Conservation (phyloP, 345 rosid species). For the Mangifera indica region DNA sequence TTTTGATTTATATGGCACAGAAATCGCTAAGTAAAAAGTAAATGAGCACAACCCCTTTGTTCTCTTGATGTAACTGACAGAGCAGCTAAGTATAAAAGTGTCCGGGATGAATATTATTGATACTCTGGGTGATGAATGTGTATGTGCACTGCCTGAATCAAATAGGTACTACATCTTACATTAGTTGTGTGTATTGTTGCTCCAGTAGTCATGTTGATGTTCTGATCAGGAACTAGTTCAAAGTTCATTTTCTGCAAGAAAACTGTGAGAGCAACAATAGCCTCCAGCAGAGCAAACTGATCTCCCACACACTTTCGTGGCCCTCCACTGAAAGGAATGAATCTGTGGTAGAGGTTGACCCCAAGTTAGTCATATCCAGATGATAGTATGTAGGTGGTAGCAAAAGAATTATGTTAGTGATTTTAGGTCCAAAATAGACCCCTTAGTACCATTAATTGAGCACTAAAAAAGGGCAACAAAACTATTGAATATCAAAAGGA, state of each 20-base stretch:
- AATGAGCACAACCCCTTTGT: background rate
- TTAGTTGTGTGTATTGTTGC: conserved; percentile 92
- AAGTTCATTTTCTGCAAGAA: conserved; percentile 72
- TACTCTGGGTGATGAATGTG: background rate
- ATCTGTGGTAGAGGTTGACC: conserved; percentile 38
- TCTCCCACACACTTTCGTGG: conserved; percentile 96
- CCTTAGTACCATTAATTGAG: background rate
- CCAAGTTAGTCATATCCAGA: conserved; percentile 7
- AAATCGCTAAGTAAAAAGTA: background rate
- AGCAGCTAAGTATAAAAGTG: background rate
- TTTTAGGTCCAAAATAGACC: background rate
- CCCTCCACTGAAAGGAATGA: conserved; percentile 94
- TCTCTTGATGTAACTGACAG: background rate
- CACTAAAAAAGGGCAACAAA: background rate
- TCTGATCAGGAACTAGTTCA: conserved; percentile 82
- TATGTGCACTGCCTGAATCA: background rate
- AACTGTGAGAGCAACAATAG: conserved; percentile 75
- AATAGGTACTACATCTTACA: conserved; percentile 33
- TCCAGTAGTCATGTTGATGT: conserved; percentile 89
- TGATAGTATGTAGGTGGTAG: background rate
- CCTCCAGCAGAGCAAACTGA: conserved; percentile 91
- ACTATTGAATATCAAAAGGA: conserved; percentile 3
- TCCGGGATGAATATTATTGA: background rate
- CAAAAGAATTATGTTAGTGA: background rate
- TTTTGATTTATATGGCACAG: background rate